Evolutionary conservation across 495 filamentous ascomycete genomes (phyloP).

Genomic region (Clohesyomyces aquaticus): DNA sequence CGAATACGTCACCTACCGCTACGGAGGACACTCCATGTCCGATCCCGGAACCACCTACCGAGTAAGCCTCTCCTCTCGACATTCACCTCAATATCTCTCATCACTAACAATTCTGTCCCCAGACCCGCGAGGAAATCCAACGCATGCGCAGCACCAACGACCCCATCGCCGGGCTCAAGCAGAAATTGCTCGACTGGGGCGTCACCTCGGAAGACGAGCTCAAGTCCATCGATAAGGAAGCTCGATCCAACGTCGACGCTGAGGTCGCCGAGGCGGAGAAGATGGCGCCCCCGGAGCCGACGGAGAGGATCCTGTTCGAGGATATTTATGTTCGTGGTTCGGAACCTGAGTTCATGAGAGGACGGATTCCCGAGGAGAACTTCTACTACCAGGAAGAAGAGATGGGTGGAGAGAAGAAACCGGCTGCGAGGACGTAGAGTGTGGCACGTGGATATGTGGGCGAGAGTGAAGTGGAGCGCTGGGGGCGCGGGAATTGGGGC

Average conservation of each 20-base stretch:
- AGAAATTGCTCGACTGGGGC: slow-evolving; percentile 94
- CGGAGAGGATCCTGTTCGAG: slow-evolving; percentile 82
- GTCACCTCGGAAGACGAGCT: slow-evolving; percentile 95
- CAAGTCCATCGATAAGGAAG: slow-evolving; percentile 92
- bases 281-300: slow-evolving; percentile 78
- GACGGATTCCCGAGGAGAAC: slow-evolving; percentile 88
- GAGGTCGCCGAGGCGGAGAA: slow-evolving; percentile 90
- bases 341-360: slow-evolving; percentile 89
- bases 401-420: slow-evolving; percentile 26
- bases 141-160: slow-evolving; percentile 98
- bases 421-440: slow-evolving; percentile 36
- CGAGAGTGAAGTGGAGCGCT: background rate
- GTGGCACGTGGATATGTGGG: too few species aligned
- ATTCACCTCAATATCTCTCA: background rate
- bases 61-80: slow-evolving; percentile 31
- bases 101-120: slow-evolving; percentile 8
- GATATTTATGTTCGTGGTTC: slow-evolving; percentile 93
- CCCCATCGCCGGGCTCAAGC: slow-evolving; percentile 96
- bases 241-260: slow-evolving; percentile 77
- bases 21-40: slow-evolving; percentile 99
- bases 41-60: slow-evolving; percentile 99
- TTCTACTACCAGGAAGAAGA: slow-evolving; percentile 71
- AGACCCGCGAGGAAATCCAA: slow-evolving; percentile 96
- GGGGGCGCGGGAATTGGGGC: background rate
- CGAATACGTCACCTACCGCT: slow-evolving; percentile 99